phyloP scores from a whole-genome alignment of 1,284 basidiomycete genomes.

The Trametes polyzona region DNA sequence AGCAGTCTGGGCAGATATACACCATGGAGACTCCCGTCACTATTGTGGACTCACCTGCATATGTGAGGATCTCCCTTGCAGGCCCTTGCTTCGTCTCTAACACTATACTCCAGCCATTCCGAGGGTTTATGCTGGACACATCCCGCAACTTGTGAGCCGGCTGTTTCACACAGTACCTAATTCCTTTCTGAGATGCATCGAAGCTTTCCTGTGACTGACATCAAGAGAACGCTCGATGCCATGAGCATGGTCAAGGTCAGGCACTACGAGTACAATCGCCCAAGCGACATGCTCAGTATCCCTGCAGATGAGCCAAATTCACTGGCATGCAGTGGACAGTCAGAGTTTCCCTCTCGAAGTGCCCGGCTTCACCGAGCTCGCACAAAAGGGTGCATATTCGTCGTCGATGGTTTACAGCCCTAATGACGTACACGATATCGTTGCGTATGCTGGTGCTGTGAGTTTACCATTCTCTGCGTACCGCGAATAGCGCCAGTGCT shows the following conservation, averaged over 20 bases:
- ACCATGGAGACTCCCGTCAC: conserved; percentile 59
- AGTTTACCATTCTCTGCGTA: conserved; percentile 28
- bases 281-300: conserved; percentile 21
- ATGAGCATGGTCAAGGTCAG: conserved; percentile 88
- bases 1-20: conserved; percentile 52
- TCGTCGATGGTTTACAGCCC: conserved; percentile 58
- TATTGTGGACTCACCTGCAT: conserved; percentile 66
- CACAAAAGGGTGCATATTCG: conserved; percentile 71
- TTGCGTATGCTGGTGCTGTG: conserved; percentile 72
- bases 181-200: background rate
- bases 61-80: conserved; percentile 42
- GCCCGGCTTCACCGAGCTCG: conserved; percentile 62
- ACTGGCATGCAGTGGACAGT: conserved; percentile 80
- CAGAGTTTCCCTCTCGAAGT: conserved; percentile 78
- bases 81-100: background rate
- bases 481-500: too few relatives aligned
- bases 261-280: background rate
- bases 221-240: conserved; percentile 77
- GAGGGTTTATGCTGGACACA: conserved; percentile 85
- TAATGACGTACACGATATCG: conserved; percentile 62
- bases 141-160: conserved; percentile 52
- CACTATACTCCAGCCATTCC: conserved; percentile 54
- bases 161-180: background rate
- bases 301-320: conserved; percentile 63
- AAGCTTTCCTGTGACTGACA: conserved; percentile 64